Evolutionary conservation across 257 asterid species (phyloP).

Genomic region (Solanum paucissectum): DNA sequence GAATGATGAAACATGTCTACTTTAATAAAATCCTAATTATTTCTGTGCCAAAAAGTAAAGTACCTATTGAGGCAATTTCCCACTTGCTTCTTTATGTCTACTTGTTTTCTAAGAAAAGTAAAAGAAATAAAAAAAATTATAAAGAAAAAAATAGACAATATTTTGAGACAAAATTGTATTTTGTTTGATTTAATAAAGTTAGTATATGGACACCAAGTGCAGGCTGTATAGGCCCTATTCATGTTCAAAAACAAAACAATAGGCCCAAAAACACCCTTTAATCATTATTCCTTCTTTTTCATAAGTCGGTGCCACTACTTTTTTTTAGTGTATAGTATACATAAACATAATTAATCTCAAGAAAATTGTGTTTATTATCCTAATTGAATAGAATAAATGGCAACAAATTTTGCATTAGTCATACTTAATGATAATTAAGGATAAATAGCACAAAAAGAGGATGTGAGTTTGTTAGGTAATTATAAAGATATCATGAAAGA

Average conservation of each 20-base stretch:
- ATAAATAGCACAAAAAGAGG: not conserved
- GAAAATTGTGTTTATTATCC: not conserved
- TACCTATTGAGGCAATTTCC: not conserved
- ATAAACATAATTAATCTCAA: not conserved
- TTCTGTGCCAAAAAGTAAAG: not conserved
- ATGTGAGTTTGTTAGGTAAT: not conserved
- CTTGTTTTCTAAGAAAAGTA: not conserved
- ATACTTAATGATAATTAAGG: not conserved
- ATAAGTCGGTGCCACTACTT: not conserved
- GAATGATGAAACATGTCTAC: not conserved
- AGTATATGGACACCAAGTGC: not conserved
- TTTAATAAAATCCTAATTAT: not conserved
- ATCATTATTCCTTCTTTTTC: not conserved
- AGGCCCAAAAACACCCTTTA: slow-evolving; percentile 6
- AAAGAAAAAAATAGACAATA: not conserved
- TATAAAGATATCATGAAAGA: not conserved
- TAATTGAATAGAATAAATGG: not conserved
- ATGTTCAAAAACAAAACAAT: not conserved
- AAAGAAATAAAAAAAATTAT: not conserved
- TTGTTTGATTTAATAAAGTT: not conserved
- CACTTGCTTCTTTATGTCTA: not conserved
- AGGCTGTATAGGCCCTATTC: not conserved
- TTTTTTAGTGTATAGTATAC: not conserved
- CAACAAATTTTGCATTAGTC: not conserved
- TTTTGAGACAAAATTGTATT: not conserved